Conservation (phyloP, 1,139 yeast genomes). For the Saccharomycopsis phalli region DNA sequence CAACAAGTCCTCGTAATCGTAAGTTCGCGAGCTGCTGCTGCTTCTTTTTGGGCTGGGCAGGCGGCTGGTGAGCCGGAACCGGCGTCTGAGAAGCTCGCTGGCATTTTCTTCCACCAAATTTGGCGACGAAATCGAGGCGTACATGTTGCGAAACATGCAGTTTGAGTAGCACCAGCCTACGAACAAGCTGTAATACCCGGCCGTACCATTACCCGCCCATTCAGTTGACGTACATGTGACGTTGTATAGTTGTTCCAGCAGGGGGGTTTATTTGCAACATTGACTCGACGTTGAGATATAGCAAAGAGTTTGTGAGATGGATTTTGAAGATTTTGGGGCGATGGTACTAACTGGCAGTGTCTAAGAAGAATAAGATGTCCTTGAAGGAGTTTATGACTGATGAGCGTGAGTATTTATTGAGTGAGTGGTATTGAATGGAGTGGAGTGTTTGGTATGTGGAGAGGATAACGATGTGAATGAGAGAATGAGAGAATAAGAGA, state of each 20-base stretch:
- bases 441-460: background rate
- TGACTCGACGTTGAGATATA: too few species aligned
- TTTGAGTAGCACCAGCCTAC: too few species aligned
- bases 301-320: too few species aligned
- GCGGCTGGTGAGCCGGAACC: too few species aligned
- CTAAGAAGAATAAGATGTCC: slow-evolving; percentile 38
- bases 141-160: slow-evolving; percentile 16
- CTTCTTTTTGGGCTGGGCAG: background rate
- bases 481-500: background rate
- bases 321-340: too few species aligned
- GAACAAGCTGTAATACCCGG: too few species aligned
- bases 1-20: slow-evolving; percentile 27
- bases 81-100: background rate
- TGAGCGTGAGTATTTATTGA: slow-evolving; percentile 36
- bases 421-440: background rate
- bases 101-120: slow-evolving; percentile 7
- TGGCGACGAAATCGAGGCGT: slow-evolving; percentile 20
- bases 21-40: slow-evolving; percentile 3
- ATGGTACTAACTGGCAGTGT: slow-evolving; percentile 11
- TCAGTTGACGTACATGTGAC: too few species aligned
- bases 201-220: too few species aligned
- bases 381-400: slow-evolving; percentile 45
- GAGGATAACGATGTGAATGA: background rate
- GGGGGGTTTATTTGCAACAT: too few species aligned
- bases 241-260: too few species aligned